A percentile compares a stretch with the other conserved stretches of the same genome.
Conservation (phyloP, 352 stramenopile species). For the Albugo candida region DNA sequence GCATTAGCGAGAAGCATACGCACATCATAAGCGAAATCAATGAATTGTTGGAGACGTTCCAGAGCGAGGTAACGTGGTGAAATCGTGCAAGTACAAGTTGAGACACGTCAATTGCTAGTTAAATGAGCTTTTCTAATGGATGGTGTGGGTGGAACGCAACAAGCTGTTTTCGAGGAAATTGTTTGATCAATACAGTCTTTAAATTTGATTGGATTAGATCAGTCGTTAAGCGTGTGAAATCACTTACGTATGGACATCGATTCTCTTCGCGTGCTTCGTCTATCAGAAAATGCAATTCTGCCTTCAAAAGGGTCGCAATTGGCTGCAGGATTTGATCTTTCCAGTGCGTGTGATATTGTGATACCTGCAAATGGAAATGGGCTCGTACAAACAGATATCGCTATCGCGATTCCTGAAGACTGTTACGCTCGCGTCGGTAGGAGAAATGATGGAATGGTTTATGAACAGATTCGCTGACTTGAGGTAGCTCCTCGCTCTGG, state of each 20-base stretch:
- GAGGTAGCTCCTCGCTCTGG: constrained; percentile 68
- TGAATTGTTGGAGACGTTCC: constrained; percentile 50
- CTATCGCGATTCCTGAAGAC: constrained; percentile 84
- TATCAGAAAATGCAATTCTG: constrained; percentile 61
- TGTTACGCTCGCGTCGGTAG: constrained; percentile 90
- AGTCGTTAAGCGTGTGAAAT: no score
- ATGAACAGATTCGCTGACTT: no score
- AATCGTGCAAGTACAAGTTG: no score
- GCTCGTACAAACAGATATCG: constrained; percentile 94
- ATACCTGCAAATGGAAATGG: constrained; percentile 84
- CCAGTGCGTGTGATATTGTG: constrained; percentile 67
- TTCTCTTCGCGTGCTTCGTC: constrained; percentile 64
- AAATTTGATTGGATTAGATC: no score
- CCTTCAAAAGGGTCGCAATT: constrained; percentile 54
- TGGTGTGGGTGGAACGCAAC: no score
- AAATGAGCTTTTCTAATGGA: no score
- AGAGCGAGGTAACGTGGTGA: constrained; percentile 12
- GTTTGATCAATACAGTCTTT: no score
- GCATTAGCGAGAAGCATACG: constrained; percentile 32
- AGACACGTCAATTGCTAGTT: no score
- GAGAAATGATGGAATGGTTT: neutral
- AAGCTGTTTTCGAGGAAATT: no score
- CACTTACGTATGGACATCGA: constrained; percentile 1
- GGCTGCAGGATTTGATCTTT: constrained; percentile 68
- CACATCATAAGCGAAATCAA: constrained; percentile 56